Percentiles rank a stretch among this genome's conserved stretches.
Evolutionary conservation across 495 filamentous ascomycete species (phyloP).

Genomic region (Aspergillus asperescens): DNA sequence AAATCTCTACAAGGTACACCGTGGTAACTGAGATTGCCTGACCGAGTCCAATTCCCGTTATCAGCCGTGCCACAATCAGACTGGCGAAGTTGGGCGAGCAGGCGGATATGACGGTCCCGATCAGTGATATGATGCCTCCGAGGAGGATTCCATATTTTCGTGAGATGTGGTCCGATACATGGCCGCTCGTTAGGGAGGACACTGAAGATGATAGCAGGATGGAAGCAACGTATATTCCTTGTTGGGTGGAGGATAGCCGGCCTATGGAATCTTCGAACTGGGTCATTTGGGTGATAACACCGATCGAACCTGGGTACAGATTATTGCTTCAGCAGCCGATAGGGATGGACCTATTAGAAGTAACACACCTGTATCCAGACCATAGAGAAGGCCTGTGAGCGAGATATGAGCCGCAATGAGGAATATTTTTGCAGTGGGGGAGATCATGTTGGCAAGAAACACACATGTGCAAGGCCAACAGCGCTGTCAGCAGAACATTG

Average conservation of each 20-base stretch:
- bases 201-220: slow-evolving; percentile 13
- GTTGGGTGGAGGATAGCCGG: slow-evolving; percentile 7
- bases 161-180: slow-evolving; percentile 14
- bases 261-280: slow-evolving; percentile 10
- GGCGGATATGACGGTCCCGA: slow-evolving; percentile 8
- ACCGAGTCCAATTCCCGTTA: slow-evolving; percentile 12
- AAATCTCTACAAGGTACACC: slow-evolving; percentile 14
- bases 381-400: slow-evolving; percentile 13
- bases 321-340: background rate
- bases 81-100: slow-evolving; percentile 9
- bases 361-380: slow-evolving; percentile 13
- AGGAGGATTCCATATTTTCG: slow-evolving; percentile 14
- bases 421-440: slow-evolving; percentile 5
- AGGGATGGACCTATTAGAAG: background rate
- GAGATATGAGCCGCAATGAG: slow-evolving; percentile 14
- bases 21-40: slow-evolving; percentile 16
- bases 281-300: slow-evolving; percentile 12
- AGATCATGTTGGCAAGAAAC: background rate
- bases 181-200: slow-evolving; percentile 8
- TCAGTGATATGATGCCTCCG: slow-evolving; percentile 1
- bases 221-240: slow-evolving; percentile 10
- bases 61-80: slow-evolving; percentile 12
- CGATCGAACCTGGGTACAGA: slow-evolving; percentile 5
- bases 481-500: background rate
- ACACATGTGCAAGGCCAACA: background rate